Conservation (phyloP, 768 basidiomycete genomes). For the Suillus sp. region DNA sequence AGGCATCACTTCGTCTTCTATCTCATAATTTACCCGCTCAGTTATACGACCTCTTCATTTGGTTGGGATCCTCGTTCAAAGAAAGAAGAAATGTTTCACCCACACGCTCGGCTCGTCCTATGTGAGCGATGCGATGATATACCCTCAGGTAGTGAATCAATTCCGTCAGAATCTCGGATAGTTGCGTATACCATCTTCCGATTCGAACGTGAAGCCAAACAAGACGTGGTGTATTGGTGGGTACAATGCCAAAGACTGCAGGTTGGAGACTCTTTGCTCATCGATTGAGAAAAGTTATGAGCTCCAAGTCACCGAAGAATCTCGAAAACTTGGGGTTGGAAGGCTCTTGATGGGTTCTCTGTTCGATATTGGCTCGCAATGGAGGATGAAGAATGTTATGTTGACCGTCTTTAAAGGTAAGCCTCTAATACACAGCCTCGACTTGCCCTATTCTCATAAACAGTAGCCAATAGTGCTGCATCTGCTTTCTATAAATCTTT, state of each 20-base stretch:
- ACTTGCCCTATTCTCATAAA: constrained; percentile 6
- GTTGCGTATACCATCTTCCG: constrained; percentile 61
- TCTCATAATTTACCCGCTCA: constrained; percentile 28
- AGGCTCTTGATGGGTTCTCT: constrained; percentile 52
- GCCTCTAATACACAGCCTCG: constrained; percentile 11
- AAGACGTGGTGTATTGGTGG: constrained; percentile 73
- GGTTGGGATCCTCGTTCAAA: constrained; percentile 67
- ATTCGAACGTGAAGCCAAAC: constrained; percentile 67
- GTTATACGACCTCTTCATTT: constrained; percentile 58
- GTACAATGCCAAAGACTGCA: constrained; percentile 12
- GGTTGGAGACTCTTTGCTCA: neutral
- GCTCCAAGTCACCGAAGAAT: constrained; percentile 55
- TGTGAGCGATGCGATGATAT: constrained; percentile 24
- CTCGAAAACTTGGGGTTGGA: constrained; percentile 61
- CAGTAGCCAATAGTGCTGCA: constrained; percentile 48
- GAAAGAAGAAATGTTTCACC: constrained; percentile 59
- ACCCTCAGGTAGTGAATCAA: constrained; percentile 16
- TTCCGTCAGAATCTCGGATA: constrained; percentile 25
- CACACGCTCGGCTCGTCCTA: constrained; percentile 61
- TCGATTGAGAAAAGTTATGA: constrained; percentile 61
- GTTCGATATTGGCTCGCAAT: constrained; percentile 49
- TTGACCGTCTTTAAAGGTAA: constrained; percentile 79
- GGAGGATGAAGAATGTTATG: constrained; percentile 68
- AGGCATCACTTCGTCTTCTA: neutral
- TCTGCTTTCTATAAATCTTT: constrained; percentile 52